phyloP scores from a whole-genome alignment of 2,329 filamentous ascomycete species.

The Nothophaeocryptopus gaeumannii region DNA sequence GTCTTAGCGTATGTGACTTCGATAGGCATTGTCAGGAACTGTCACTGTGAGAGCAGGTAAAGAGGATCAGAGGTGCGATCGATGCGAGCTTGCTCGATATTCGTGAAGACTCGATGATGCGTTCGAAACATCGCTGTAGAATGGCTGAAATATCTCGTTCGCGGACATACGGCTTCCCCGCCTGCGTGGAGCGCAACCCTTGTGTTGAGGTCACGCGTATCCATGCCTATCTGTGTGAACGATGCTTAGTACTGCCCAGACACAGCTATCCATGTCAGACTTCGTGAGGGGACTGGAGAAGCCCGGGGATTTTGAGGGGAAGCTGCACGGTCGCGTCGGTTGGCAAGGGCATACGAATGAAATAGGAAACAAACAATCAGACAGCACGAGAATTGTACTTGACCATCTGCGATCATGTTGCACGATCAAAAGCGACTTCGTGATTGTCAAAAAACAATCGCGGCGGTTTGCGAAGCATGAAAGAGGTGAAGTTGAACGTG shows the following conservation, averaged over 20 bases:
- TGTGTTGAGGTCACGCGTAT: conserved; percentile 3
- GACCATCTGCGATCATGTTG: conserved; percentile 7
- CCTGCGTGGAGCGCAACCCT: neutral
- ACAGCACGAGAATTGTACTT: neutral
- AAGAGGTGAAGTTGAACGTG: neutral
- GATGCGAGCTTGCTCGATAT: too few relatives aligned
- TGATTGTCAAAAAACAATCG: neutral
- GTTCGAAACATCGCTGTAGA: too few relatives aligned
- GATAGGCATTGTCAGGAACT: conserved; percentile 4
- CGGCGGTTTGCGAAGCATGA: neutral
- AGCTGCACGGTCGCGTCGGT: conserved; percentile 12
- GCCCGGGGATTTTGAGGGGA: conserved; percentile 13
- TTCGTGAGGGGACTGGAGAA: conserved; percentile 2
- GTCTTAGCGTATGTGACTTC: conserved; percentile 6
- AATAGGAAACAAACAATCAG: too few relatives aligned
- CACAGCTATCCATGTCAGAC: conserved; percentile 1
- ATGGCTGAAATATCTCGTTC: neutral
- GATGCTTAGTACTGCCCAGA: neutral
- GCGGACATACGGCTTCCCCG: conserved; percentile 15
- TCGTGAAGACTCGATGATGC: too few relatives aligned
- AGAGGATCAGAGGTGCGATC: too few relatives aligned
- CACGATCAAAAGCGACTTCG: neutral
- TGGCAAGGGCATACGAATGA: too few relatives aligned
- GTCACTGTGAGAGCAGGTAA: neutral
- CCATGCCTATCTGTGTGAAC: conserved; percentile 8